Base-by-base conservation (phyloP, 2,329 filamentous ascomycete genomes). In the Exophiala sp. region DNA sequence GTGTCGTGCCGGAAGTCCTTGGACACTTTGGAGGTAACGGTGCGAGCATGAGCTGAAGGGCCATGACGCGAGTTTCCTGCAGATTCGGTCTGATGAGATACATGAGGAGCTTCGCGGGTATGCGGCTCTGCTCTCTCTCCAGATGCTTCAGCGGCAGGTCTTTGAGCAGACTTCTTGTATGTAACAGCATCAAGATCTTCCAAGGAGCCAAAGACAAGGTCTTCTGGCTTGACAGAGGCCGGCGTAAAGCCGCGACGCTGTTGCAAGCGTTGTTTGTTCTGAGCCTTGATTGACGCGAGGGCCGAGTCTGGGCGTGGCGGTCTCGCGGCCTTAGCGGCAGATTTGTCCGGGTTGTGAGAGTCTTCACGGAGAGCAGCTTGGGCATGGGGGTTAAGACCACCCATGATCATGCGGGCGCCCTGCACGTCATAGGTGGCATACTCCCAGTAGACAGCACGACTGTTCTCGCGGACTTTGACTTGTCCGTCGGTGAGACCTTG, bases 401-500 rank as follows among this genome's bases (percentile, higher is more conserved):
- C 79, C 76, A 95, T 85, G 60, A 97, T 88, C 3, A 83, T 88
- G 73, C 91, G 84, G 32, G 88, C 89, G 63, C 78, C 82, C 16
- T 82, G 76, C 2, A 86, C 84, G 87, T 89, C 97, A 14, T 88
- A 76, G 27, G 73, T 73, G 52, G 82, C 80, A 65, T 90, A 96
- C 0, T 75, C 74, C 93, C 93, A 98, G 67, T 87, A 98, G 0
- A 88, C 87, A 30, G 81, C 78, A 60, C 93, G 81, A 76, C 86
- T 91, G 57, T 81, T 83, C 67, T 95, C 89, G 61, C 93, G 81
- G 39, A 97, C 91, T 23, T 84, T 86, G 6, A 90, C 89, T 63
- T 97, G 95, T 10, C 91, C 77, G 71, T 98, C 93, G 18, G 76
- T 76, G n/a, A 98, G 76, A 0, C 91, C 87, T 65, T 89, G 94